phyloP scores from a whole-genome alignment of 2,329 filamentous ascomycete genomes.

The Mycosphaerelloides madeirae region DNA sequence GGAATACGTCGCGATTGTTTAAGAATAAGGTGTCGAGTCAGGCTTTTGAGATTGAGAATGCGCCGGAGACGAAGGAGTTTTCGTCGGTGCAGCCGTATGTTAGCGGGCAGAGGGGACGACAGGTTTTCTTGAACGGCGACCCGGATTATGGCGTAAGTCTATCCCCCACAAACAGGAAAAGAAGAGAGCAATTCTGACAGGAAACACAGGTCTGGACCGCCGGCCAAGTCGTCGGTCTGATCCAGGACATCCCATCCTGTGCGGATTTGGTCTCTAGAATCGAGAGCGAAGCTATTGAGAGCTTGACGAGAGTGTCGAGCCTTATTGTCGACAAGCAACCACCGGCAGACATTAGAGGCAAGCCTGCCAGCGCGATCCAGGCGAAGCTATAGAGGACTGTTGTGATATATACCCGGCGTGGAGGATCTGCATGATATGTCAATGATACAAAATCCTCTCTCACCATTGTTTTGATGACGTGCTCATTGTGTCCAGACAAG shows the following conservation, averaged over 20 bases:
- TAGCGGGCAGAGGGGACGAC: slow-evolving; percentile 80
- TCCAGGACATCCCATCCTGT: slow-evolving; percentile 50
- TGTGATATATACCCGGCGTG: no score
- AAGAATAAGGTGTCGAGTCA: slow-evolving; percentile 82
- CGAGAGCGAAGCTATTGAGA: slow-evolving; percentile 42
- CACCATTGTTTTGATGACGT: no score
- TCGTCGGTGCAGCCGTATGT: slow-evolving; percentile 81
- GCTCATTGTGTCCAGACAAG: no score
- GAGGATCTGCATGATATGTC: no score
- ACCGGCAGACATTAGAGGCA: slow-evolving; percentile 28
- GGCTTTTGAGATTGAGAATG: slow-evolving; percentile 75
- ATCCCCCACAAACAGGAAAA: neutral
- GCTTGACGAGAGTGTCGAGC: slow-evolving; percentile 36
- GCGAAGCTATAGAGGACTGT: slow-evolving; percentile 24
- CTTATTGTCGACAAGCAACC: slow-evolving; percentile 38
- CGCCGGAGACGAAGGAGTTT: slow-evolving; percentile 81
- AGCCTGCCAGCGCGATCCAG: slow-evolving; percentile 22
- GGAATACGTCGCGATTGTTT: slow-evolving; percentile 83
- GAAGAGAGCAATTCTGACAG: slow-evolving; percentile 7
- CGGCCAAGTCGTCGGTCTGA: slow-evolving; percentile 76
- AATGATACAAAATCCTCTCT: no score
- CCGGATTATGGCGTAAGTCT: slow-evolving; percentile 76
- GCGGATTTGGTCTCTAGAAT: slow-evolving; percentile 43
- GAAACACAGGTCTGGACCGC: slow-evolving; percentile 82
- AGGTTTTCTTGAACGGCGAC: slow-evolving; percentile 92